Percentiles rank a stretch among this genome's conserved stretches.
Evolutionary conservation across 352 stramenopile species (phyloP).

Genomic region (Globisporangium perplexum): DNA sequence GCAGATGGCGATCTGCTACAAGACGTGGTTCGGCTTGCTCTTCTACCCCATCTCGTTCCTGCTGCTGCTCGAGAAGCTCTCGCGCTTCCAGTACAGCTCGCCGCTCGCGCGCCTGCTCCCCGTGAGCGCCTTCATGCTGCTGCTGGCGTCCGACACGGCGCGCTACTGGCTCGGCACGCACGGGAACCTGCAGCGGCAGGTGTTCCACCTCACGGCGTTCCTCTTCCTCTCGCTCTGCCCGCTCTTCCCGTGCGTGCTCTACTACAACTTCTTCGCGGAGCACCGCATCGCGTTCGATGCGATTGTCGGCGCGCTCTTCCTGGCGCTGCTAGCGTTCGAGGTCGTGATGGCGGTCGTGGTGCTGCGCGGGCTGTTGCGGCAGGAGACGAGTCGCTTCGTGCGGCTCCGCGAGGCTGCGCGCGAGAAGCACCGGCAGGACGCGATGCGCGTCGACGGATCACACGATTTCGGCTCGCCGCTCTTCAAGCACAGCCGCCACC

Average conservation of each 20-base stretch:
- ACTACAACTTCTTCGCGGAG: conserved; percentile 45
- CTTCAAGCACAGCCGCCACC: neutral
- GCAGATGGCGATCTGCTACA: conserved; percentile 54
- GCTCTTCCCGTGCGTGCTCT: conserved; percentile 45
- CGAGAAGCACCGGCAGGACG: conserved; percentile 9
- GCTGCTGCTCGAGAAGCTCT: conserved; percentile 59
- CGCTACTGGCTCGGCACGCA: conserved; percentile 56
- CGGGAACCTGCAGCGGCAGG: conserved; percentile 48
- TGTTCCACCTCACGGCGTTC: conserved; percentile 63
- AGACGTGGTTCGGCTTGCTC: conserved; percentile 43
- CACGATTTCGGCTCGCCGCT: neutral
- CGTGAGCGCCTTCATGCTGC: conserved; percentile 32
- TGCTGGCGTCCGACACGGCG: conserved; percentile 35
- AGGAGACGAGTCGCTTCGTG: conserved; percentile 56
- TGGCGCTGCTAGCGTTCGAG: conserved; percentile 38
- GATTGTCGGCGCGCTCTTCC: conserved; percentile 24
- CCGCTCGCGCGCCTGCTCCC: conserved; percentile 35
- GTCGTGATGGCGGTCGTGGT: conserved; percentile 31
- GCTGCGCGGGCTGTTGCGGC: conserved; percentile 41
- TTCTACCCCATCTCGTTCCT: conserved; percentile 61
- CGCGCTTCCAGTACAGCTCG: conserved; percentile 25
- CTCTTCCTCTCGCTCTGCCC: conserved; percentile 64
- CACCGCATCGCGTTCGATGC: conserved; percentile 45
- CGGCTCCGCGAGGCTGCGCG: conserved; percentile 33
- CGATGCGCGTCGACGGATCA: neutral